Evolutionary conservation across 2,329 filamentous ascomycete species (phyloP), one percentile per base, ranked within the genome.

Genomic region (Alternaria angustiovoidea): DNA sequence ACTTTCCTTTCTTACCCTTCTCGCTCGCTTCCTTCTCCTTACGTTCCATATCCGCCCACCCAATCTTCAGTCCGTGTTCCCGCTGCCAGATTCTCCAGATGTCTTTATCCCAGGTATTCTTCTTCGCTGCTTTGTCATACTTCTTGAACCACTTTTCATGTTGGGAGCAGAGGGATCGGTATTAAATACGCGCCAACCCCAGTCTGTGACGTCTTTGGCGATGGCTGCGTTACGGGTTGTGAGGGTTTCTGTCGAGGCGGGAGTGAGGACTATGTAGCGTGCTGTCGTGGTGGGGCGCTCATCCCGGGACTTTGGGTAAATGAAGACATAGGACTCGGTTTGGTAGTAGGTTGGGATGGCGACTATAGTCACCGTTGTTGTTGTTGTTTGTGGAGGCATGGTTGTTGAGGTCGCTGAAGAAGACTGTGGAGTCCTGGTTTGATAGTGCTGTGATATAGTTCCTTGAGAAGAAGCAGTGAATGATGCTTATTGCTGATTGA

Each of bases 31-130:
- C 22, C 32, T 24, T 18, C 1, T 24, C 44, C 7, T 51, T 43
- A 11, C 43, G 22, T 11, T 8, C 24, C 16, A 14, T 18, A 14
- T 47, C 32, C 16, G 24, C 26, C 14, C 4, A 18, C 18, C 24
- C 22, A 18, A 62, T 59, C 44, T 46, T 42, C 4, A 59, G 12
- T 3, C 51, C 51, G 26, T 48, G 41, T 20, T 62, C 55, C 4
- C 55, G 22, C 46, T 62, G 55, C 55, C 55, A 62, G 3, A 62
- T 59, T 0, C 28, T 30, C 59, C 59, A 62, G 1, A 59, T 16
- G 36, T 59, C 59, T 1, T 52, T 41, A 0, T 59, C 34, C 55
- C 59, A 62, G 3, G 28, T 18, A 5, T 38, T 39, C 4, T 42
- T 18, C 14, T 12, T 41, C 2, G 44, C 46, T 24, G 32, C 36